Evolutionary conservation across 805 yeast species (phyloP).

Genomic region (Metschnikowia proteae): DNA sequence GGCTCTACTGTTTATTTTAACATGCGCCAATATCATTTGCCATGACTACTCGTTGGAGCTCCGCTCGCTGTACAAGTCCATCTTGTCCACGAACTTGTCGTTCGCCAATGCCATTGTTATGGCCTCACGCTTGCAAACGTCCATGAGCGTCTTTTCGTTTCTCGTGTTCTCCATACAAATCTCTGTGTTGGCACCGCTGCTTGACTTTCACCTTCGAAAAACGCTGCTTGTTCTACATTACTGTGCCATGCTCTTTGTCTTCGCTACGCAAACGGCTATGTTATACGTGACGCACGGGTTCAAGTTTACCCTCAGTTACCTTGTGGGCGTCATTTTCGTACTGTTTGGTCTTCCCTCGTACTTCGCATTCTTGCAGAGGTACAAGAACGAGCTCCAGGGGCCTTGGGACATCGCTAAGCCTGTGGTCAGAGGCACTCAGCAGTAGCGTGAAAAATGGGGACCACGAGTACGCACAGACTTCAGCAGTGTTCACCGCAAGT

Average conservation of each 20-base stretch:
- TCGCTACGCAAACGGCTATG: constrained; percentile 25
- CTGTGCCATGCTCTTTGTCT: constrained; percentile 23
- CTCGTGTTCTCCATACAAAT: constrained; percentile 67
- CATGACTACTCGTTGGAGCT: constrained; percentile 63
- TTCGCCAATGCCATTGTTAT: constrained; percentile 83
- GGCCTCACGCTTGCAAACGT: constrained; percentile 78
- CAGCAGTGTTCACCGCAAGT: background rate
- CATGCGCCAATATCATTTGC: constrained; percentile 60
- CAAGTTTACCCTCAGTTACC: constrained; percentile 47
- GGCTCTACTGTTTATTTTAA: constrained; percentile 82
- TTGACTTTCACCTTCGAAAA: constrained; percentile 56
- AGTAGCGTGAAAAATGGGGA: too few relatives aligned
- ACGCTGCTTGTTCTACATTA: constrained; percentile 24
- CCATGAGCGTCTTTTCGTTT: constrained; percentile 79
- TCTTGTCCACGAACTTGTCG: constrained; percentile 75
- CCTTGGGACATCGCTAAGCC: constrained; percentile 94
- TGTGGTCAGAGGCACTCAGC: constrained; percentile 27
- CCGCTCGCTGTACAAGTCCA: constrained; percentile 40
- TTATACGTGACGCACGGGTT: constrained; percentile 21
- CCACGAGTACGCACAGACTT: background rate
- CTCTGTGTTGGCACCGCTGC: constrained; percentile 69
- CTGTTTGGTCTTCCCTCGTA: constrained; percentile 55
- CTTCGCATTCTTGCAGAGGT: constrained; percentile 67
- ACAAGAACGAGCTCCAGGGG: constrained; percentile 82
- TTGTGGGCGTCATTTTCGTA: constrained; percentile 46